Base-by-base conservation (phyloP, 2,329 filamentous ascomycete species). In the Rhinocladiella similis region DNA sequence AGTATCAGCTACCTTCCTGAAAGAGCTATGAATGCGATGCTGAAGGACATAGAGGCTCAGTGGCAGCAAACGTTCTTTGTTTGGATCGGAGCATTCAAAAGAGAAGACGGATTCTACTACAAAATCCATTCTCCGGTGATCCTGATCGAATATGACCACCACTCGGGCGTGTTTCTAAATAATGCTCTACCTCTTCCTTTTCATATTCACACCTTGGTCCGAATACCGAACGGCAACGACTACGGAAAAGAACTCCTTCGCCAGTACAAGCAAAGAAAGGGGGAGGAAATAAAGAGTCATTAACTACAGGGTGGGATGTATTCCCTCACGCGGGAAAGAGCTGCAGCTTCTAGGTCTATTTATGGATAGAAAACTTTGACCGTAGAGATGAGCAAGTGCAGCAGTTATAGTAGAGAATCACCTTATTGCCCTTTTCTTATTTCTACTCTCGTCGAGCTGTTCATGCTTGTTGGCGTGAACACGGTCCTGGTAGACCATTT, bases 111-210 rank as follows among this genome's bases (percentile, higher is more conserved):
- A 18, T 58, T 58, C 47, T 51, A 58, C 25, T 58, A 49, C 46
- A 36, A 46, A 16, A 80, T 92, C 2, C 88, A 92, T 70, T 90
- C 83, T 60, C 88, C 88, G 0, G 88, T 91, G 0, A 75, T 90
- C 0, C 74, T 91, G 1, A 75, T 87, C 48, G 89, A 92, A 75
- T 89, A 92, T 65, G 89, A 91, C 65, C 87, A 90, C 66, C 88
- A 91, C 69, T 89, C 84, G 0, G 88, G 88, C 0, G 88, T 92
- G 0, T 91, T 91, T 63, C 70, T 92, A 65, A 83, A 79, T 0
- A 93, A 91, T 67, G 77, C 77, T 49, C 82, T 88, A 70, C 88
- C 89, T 0, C 84, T 83, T 33, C 88, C 87, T 70, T 92, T 89
- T 65, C 89, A 92, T 65, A 88, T 89, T 18, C 89, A 92, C 68